A percentile compares a stretch with the other conserved stretches of the same genome.
phyloP scores from a whole-genome alignment of 2,329 filamentous ascomycete genomes.

The Ascochyta lentis region DNA sequence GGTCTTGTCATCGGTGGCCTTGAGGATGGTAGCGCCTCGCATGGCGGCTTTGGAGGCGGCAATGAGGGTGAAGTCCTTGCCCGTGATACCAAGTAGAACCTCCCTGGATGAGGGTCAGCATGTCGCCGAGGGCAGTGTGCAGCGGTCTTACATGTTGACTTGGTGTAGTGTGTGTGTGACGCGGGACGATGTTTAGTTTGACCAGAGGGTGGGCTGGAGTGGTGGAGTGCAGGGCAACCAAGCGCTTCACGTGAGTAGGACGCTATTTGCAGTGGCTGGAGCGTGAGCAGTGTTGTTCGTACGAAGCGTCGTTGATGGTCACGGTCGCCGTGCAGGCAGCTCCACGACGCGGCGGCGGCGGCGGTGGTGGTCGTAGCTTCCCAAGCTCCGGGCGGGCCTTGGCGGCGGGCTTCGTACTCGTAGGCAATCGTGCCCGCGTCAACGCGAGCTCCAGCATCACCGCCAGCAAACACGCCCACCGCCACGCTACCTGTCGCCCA shows the following conservation, averaged over 20 bases:
- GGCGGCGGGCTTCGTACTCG: slow-evolving; percentile 4
- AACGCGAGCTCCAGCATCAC: slow-evolving; percentile 36
- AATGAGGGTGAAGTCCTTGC: slow-evolving; percentile 98
- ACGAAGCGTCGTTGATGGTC: slow-evolving; percentile 8
- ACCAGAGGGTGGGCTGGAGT: background rate
- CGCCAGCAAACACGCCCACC: slow-evolving; percentile 23
- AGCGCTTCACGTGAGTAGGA: background rate
- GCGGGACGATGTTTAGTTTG: slow-evolving; percentile 10
- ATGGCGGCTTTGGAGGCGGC: slow-evolving; percentile 98
- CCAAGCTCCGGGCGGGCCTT: slow-evolving; percentile 14
- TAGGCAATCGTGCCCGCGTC: slow-evolving; percentile 32
- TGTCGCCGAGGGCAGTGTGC: background rate
- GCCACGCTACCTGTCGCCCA: slow-evolving; percentile 23
- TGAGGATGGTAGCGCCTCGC: slow-evolving; percentile 95
- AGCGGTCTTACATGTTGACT: slow-evolving; percentile 42
- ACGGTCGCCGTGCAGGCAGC: slow-evolving; percentile 11
- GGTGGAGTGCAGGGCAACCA: background rate
- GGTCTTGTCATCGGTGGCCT: slow-evolving; percentile 96
- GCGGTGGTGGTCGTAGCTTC: slow-evolving; percentile 19
- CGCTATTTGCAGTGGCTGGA: background rate
- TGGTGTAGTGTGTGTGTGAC: slow-evolving; percentile 17
- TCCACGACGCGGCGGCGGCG: slow-evolving; percentile 19
- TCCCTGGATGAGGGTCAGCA: slow-evolving; percentile 70
- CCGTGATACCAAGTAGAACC: slow-evolving; percentile 96
- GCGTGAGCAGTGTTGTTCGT: background rate